Evolutionary conservation across 2,329 filamentous ascomycete species (phyloP), one percentile per base, ranked within the genome.

Genomic region (Seiridium cupressi): DNA sequence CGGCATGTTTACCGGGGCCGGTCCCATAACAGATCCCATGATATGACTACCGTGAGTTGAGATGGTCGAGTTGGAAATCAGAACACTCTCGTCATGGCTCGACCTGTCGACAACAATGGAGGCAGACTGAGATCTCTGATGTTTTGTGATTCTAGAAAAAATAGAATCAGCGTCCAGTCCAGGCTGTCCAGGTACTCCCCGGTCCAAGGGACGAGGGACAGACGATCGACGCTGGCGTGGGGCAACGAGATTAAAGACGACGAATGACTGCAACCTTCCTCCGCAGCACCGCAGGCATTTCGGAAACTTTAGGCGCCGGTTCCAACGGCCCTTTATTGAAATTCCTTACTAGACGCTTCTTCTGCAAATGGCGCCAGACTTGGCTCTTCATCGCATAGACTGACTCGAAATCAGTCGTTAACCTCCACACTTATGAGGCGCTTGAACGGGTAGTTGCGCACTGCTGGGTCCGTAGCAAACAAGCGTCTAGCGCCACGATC

Each of bases 81-180:
- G 58, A 44, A 66, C 55, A 55, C 60, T 66, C 51, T 65, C 62
- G 53, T 70, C 65, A 55, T 68, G 62, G 62, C 61, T 62, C 46
- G 63, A 58, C 57, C 60, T 35, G 49, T 57, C 44, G 4, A 62
- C 63, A 48, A 61, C 63, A 47, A 61, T 63, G 62, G 63, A 68
- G 60, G 61, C 63, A 49, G 71, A 70, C 58, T 61, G 65, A 53
- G 67, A 64, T 61, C 63, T 69, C 32, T 65, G 66, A 47, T 70
- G 69, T 58, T 62, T 62, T 56, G 59, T 35, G 48, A 53, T 51
- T 65, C 69, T 71, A 62, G 36, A 58, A 53, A 61, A 60, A 47
- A 47, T 58, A 49, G n/a, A 18, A 59, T 59, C 57, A 59, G 48
- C 48, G 48, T 51, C 31, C 32, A 32, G 13, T 49, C 10, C n/a